phyloP scores from a whole-genome alignment of 129 eudicot genomes.

The Centaurea solstitialis region DNA sequence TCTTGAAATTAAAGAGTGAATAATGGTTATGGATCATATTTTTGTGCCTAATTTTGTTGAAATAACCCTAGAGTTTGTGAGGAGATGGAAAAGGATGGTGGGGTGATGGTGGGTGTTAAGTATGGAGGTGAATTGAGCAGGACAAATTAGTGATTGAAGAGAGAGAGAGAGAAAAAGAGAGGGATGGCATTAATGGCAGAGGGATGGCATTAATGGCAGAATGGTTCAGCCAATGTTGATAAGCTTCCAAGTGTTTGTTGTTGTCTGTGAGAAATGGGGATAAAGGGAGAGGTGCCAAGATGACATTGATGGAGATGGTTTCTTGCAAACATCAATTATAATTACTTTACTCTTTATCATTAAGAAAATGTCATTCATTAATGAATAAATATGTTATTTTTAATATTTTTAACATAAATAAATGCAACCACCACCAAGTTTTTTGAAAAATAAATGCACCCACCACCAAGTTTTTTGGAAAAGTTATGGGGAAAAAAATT shows the following conservation, averaged over 20 bases:
- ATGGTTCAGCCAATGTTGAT: slow-evolving; percentile 7
- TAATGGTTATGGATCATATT: not conserved
- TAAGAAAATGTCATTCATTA: not conserved
- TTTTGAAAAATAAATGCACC: too few species aligned
- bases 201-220: slow-evolving; percentile 37
- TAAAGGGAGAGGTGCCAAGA: slow-evolving; percentile 8
- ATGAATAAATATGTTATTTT: not conserved
- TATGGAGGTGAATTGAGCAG: not conserved
- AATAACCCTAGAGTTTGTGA: slow-evolving; percentile 3
- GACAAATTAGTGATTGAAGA: not conserved
- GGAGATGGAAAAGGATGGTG: slow-evolving; percentile 20
- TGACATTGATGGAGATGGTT: slow-evolving; percentile 31
- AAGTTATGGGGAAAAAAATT: too few species aligned
- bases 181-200: slow-evolving; percentile 36
- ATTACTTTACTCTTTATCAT: not conserved
- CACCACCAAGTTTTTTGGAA: too few species aligned
- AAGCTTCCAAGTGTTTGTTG: slow-evolving; percentile 23
- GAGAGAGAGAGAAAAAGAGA: not conserved
- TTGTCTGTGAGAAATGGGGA: slow-evolving; percentile 3
- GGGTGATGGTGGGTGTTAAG: not conserved
- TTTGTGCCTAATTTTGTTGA: not conserved
- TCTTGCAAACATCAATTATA: slow-evolving; percentile 1
- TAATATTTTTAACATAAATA: too few species aligned
- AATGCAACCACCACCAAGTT: too few species aligned
- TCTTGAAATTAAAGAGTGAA: not conserved